Percentiles rank a stretch among this genome's conserved stretches.
phyloP scores from a whole-genome alignment of 352 stramenopile genomes.

The Globisporangium spinosum region DNA sequence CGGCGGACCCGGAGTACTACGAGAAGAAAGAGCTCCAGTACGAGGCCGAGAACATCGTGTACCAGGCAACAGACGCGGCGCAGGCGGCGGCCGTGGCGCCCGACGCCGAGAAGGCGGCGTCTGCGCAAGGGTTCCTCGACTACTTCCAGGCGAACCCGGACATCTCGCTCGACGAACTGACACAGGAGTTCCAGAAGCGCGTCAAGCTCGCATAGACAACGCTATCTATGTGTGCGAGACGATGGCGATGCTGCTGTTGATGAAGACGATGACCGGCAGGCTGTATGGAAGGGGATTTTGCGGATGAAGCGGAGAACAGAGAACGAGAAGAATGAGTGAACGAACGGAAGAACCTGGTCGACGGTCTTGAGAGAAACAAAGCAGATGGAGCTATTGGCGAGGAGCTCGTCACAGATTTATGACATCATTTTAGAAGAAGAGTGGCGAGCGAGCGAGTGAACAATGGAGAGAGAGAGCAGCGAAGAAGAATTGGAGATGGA shows the following conservation, averaged over 20 bases:
- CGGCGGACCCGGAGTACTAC: constrained; percentile 75
- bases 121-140: constrained; percentile 65
- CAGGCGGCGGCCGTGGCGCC: constrained; percentile 26
- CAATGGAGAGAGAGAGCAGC: neutral
- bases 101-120: constrained; percentile 28
- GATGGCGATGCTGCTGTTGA: neutral
- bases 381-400: neutral
- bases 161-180: constrained; percentile 63
- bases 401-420: neutral
- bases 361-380: neutral
- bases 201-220: constrained; percentile 47
- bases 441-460: neutral
- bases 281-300: neutral
- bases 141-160: constrained; percentile 71
- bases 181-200: constrained; percentile 68
- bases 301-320: neutral
- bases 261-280: neutral
- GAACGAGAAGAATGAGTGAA: neutral
- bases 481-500: neutral
- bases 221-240: neutral
- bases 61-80: constrained; percentile 40
- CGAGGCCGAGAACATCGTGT: constrained; percentile 57
- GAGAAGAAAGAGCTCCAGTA: constrained; percentile 77
- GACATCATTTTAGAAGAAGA: constrained; percentile 11
- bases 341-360: neutral